Percentiles rank a stretch among this genome's conserved stretches.
phyloP scores from a whole-genome alignment of 345 rosid species.

The Mallotus nudiflorus region DNA sequence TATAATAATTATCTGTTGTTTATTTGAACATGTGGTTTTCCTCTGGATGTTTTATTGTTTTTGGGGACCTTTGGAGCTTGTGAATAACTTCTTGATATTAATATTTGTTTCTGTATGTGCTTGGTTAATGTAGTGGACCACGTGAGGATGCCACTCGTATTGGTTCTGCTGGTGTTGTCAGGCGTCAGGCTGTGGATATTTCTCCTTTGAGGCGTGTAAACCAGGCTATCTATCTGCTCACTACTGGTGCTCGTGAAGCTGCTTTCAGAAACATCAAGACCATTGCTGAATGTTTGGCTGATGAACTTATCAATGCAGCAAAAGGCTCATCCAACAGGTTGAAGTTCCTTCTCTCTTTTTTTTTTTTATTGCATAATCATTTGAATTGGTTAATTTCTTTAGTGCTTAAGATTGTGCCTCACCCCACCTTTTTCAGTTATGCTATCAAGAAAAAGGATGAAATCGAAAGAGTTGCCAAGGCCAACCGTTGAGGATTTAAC shows the following conservation, averaged over 20 bases:
- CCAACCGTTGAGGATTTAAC: constrained; percentile 62
- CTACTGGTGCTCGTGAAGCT: constrained; percentile 94
- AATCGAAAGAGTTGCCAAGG: constrained; percentile 98
- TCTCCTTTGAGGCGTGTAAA: constrained; percentile 91
- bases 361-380: not conserved
- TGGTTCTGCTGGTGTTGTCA: constrained; percentile 98
- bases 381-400: not conserved
- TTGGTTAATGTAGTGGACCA: constrained; percentile 63
- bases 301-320: constrained; percentile 96
- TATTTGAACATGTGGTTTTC: no score
- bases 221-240: constrained; percentile 80
- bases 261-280: constrained; percentile 93
- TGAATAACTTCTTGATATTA: not conserved
- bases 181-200: constrained; percentile 98
- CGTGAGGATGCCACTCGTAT: constrained; percentile 96
- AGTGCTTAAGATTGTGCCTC: not conserved
- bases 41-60: not conserved
- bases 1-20: not conserved
- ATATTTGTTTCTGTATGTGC: not conserved
- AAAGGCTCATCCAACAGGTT: constrained; percentile 98
- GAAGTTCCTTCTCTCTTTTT: not conserved
- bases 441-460: constrained; percentile 99
- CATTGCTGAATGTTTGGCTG: constrained; percentile 94
- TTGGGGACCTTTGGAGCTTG: not conserved
- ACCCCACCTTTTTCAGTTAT: constrained; percentile 47